phyloP scores from a whole-genome alignment of 495 filamentous ascomycete genomes.

The Durotheca rogersii region DNA sequence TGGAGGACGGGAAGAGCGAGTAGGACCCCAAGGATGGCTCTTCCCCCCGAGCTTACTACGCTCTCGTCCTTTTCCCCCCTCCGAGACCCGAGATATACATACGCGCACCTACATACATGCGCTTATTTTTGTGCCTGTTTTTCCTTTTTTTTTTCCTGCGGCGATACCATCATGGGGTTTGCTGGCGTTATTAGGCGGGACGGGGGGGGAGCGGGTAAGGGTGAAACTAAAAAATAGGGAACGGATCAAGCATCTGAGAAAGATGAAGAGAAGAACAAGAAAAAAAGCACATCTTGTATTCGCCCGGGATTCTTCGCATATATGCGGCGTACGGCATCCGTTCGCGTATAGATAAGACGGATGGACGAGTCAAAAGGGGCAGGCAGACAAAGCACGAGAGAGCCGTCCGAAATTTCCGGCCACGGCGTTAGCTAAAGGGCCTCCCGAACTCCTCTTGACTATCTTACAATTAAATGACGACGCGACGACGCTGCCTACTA shows the following conservation, averaged over 20 bases:
- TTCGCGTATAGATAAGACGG: slow-evolving; percentile 18
- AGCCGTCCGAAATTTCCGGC: not conserved
- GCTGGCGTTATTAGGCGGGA: slow-evolving; percentile 34
- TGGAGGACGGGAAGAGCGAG: slow-evolving; percentile 25
- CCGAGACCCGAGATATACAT: slow-evolving; percentile 14
- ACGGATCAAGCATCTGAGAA: too few species aligned
- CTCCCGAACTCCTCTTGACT: too few species aligned
- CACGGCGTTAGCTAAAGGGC: slow-evolving; percentile 1
- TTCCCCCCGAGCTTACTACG: too few species aligned
- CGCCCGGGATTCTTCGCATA: slow-evolving; percentile 2
- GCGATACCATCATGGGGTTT: slow-evolving; percentile 39
- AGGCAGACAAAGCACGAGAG: not conserved
- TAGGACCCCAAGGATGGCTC: not conserved
- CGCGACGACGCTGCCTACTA: too few species aligned
- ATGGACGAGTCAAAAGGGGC: slow-evolving; percentile 2
- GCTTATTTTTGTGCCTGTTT: too few species aligned
- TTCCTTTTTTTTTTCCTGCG: too few species aligned
- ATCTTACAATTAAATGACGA: slow-evolving; percentile 32
- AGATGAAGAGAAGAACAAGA: too few species aligned
- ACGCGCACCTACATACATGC: slow-evolving; percentile 27
- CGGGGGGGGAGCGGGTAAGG: too few species aligned
- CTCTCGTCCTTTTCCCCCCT: not conserved
- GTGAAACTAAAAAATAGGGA: slow-evolving; percentile 14
- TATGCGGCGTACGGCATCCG: slow-evolving; percentile 1
- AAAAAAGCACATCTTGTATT: too few species aligned